phyloP scores from a whole-genome alignment of 306 rosid genomes.

The Geum urbanum region DNA sequence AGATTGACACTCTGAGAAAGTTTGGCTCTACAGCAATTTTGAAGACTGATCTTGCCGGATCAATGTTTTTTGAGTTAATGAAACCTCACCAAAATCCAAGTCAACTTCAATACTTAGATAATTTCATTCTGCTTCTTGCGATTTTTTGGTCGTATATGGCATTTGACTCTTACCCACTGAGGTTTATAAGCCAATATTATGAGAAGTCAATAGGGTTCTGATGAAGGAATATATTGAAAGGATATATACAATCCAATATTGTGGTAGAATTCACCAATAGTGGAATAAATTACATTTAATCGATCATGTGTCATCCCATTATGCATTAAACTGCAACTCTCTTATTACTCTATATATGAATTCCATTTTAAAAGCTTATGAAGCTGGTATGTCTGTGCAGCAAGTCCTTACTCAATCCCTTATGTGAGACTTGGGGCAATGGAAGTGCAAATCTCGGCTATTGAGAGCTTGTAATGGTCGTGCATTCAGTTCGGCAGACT shows the following conservation, averaged over 20 bases:
- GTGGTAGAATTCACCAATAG: background rate
- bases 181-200: background rate
- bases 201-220: background rate
- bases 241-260: background rate
- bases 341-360: background rate
- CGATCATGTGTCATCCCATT: background rate
- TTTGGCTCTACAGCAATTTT: background rate
- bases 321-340: background rate
- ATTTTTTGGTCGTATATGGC: background rate
- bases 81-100: background rate
- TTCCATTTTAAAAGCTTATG: background rate
- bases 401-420: background rate
- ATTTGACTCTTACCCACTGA: background rate
- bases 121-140: background rate
- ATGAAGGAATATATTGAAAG: background rate
- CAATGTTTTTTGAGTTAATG: background rate
- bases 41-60: background rate
- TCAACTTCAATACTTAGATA: background rate
- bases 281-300: background rate
- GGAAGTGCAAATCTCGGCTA: slow-evolving; percentile 17
- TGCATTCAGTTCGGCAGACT: slow-evolving; percentile 36
- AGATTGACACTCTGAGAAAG: background rate
- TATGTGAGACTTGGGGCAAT: background rate
- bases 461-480: slow-evolving; percentile 38
- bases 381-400: background rate